phyloP scores from a whole-genome alignment of 805 yeast genomes.

The Kuraishia ogatae region DNA sequence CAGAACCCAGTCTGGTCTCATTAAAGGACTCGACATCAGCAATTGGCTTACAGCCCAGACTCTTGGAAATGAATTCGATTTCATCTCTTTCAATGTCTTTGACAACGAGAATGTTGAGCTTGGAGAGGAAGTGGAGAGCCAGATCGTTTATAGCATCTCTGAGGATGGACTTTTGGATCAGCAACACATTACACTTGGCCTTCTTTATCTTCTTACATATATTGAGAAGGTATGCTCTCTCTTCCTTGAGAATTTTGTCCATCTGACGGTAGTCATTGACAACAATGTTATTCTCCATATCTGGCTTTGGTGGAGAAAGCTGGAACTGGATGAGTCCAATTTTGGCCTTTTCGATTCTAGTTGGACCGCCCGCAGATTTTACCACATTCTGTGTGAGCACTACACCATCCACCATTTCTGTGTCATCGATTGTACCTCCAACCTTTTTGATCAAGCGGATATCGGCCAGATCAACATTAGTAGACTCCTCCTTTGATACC shows the following conservation, averaged over 20 bases:
- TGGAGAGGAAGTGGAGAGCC: conserved; percentile 90
- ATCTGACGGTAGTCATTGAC: conserved; percentile 97
- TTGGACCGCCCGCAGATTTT: conserved; percentile 91
- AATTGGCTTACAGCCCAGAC: conserved; percentile 90
- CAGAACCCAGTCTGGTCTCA: conserved; percentile 87
- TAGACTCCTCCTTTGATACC: conserved; percentile 47
- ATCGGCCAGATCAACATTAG: conserved; percentile 77
- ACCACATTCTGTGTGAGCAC: conserved; percentile 87
- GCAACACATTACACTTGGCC: conserved; percentile 88
- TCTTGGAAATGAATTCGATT: conserved; percentile 77
- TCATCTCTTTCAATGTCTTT: conserved; percentile 96
- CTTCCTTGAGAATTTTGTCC: conserved; percentile 98
- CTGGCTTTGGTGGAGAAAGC: conserved; percentile 94
- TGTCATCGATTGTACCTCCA: conserved; percentile 97
- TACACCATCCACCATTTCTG: conserved; percentile 87
- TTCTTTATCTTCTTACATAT: conserved; percentile 95
- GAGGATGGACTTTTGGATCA: conserved; percentile 86
- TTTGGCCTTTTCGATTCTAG: conserved; percentile 87
- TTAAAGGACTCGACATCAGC: conserved; percentile 92
- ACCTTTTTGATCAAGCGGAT: conserved; percentile 87
- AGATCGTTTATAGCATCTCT: conserved; percentile 93
- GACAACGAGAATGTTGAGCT: conserved; percentile 87
- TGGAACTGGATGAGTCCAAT: conserved; percentile 90
- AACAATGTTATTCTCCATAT: conserved; percentile 94
- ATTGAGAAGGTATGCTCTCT: conserved; percentile 88